These are phyloP conservation scores for Wickerhamomyces kurtzmanii DNA, from an alignment of 805 yeast species.

Conservation along the genomic window DNA sequence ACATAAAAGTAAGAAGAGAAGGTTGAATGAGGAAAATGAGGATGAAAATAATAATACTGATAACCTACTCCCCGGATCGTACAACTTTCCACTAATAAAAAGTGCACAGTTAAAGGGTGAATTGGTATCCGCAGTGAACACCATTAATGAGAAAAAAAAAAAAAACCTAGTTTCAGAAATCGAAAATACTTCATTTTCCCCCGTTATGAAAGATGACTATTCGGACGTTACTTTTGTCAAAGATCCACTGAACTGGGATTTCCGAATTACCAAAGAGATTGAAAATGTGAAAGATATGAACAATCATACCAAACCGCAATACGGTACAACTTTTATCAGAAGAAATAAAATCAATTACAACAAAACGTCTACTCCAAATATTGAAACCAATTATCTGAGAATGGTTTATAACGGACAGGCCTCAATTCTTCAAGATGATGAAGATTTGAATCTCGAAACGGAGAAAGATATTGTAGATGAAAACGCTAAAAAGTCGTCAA, in stretches of 20 bases:
- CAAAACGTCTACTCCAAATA: conserved; percentile 8
- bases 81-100: too few species aligned
- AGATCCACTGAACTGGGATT: conserved; percentile 14
- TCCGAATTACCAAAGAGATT: conserved; percentile 1
- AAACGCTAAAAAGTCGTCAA: conserved; percentile 2
- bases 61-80: too few species aligned
- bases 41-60: too few species aligned
- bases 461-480: too few species aligned
- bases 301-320: conserved; percentile 19
- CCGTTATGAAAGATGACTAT: conserved; percentile 6
- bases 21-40: too few species aligned
- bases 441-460: conserved; percentile 9
- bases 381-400: conserved; percentile 18
- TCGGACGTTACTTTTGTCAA: conserved; percentile 9
- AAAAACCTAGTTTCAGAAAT: too few species aligned
- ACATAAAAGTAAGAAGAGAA: too few species aligned
- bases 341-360: conserved; percentile 8
- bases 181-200: too few species aligned
- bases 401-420: conserved; percentile 21
- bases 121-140: too few species aligned
- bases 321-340: conserved; percentile 26
- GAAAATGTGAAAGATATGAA: not conserved
- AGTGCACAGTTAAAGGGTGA: too few species aligned
- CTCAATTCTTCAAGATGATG: conserved; percentile 13
- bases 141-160: too few species aligned